Percentiles rank a stretch among this genome's conserved stretches.
These are phyloP conservation scores for Glycine soja DNA, from an alignment of 306 rosid genomes.

Conservation along the genomic window DNA sequence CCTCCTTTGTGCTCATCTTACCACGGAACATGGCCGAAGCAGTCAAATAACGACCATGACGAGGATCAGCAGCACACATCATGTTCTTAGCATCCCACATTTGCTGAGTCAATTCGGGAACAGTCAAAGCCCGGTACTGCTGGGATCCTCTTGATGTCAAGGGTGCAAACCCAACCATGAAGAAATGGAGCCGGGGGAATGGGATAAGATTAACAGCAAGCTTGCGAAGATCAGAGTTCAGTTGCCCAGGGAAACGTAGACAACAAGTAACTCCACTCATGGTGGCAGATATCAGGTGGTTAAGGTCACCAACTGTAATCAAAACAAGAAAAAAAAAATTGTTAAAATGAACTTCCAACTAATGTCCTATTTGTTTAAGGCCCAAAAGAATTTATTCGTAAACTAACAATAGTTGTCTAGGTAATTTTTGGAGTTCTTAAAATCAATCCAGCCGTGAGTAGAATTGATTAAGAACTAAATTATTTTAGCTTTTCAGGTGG, in stretches of 20 bases:
- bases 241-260: conserved; percentile 65
- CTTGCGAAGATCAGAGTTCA: conserved; percentile 63
- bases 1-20: conserved; percentile 68
- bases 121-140: conserved; percentile 63
- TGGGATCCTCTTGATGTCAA: conserved; percentile 65
- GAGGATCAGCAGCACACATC: conserved; percentile 70
- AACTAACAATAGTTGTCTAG: not conserved
- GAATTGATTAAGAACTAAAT: not conserved
- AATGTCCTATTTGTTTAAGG: not conserved
- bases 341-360: conserved; percentile 22
- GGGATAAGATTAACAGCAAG: conserved; percentile 67
- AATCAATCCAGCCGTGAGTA: not conserved
- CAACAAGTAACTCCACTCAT: conserved; percentile 69
- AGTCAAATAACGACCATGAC: conserved; percentile 63
- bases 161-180: conserved; percentile 65
- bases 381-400: not conserved
- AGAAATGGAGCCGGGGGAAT: conserved; percentile 61
- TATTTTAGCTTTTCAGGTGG: not conserved
- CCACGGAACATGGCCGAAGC: conserved; percentile 69
- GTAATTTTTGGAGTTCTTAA: not conserved
- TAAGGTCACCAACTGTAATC: conserved; percentile 61
- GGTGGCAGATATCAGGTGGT: conserved; percentile 64
- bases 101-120: conserved; percentile 63
- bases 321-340: not conserved
- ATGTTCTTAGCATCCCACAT: conserved; percentile 67